These are phyloP conservation scores for Chaetomium sp. DNA, from an alignment of 2,329 filamentous ascomycete genomes.

Conservation along the genomic window DNA sequence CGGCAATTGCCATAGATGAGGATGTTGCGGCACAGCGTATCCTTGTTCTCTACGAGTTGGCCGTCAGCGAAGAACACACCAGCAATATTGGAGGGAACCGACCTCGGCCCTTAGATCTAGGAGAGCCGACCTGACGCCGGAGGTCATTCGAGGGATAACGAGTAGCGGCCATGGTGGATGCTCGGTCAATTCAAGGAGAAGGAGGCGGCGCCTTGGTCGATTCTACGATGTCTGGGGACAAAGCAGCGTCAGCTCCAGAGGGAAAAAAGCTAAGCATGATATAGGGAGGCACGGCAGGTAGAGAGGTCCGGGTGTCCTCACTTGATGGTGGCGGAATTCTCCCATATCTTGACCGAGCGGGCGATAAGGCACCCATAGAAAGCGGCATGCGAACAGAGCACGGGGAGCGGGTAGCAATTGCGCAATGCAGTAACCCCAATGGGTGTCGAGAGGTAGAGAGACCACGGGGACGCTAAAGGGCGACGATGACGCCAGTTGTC, in stretches of 20 bases:
- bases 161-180: conserved; percentile 49
- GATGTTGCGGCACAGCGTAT: conserved; percentile 89
- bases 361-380: conserved; percentile 49
- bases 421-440: conserved; percentile 8
- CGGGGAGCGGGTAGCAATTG: conserved; percentile 26
- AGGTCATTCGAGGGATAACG: conserved; percentile 51
- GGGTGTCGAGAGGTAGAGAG: conserved; percentile 7
- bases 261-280: conserved; percentile 21
- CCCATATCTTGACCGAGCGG: conserved; percentile 53
- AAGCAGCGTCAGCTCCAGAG: conserved; percentile 31
- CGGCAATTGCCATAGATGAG: conserved; percentile 91
- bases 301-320: conserved; percentile 38
- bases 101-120: conserved; percentile 56
- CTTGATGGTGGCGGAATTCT: conserved; percentile 49
- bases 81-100: neutral
- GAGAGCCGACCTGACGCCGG: conserved; percentile 57
- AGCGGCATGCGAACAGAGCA: conserved; percentile 21
- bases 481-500: neutral
- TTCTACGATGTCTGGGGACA: conserved; percentile 47
- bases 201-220: conserved; percentile 42
- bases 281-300: neutral
- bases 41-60: conserved; percentile 68
- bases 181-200: conserved; percentile 32
- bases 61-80: conserved; percentile 26
- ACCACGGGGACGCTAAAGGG: neutral